These are phyloP conservation scores for Vanderwaltozyma tropicalis DNA, from an alignment of 805 yeast genomes.

Conservation along the genomic window DNA sequence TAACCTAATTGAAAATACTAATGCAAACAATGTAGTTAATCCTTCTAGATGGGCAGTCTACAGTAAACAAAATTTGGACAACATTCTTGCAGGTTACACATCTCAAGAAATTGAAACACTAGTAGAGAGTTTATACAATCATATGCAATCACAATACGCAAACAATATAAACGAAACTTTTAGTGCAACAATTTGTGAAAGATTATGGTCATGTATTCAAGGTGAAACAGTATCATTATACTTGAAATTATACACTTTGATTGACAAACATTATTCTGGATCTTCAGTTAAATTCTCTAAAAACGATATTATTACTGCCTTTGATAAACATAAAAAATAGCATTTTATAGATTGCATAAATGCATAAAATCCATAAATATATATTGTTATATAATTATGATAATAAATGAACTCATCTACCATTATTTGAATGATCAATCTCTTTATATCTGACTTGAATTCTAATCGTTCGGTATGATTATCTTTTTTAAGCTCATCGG, in stretches of 20 bases:
- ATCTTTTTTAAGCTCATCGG: no score
- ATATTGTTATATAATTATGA: no score
- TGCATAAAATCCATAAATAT: no score
- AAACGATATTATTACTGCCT: slow-evolving; percentile 48
- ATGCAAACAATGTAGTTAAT: slow-evolving; percentile 28
- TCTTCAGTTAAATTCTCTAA: slow-evolving; percentile 41
- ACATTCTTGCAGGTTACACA: slow-evolving; percentile 48
- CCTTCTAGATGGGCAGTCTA: slow-evolving; percentile 56
- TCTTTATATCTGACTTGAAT: no score
- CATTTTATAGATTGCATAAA: no score
- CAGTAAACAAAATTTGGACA: slow-evolving; percentile 46
- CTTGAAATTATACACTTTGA: slow-evolving; percentile 42
- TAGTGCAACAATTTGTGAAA: slow-evolving; percentile 40
- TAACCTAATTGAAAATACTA: slow-evolving; percentile 27
- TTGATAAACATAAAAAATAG: slow-evolving; percentile 27
- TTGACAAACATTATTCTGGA: slow-evolving; percentile 47
- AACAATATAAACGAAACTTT: slow-evolving; percentile 15
- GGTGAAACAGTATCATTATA: slow-evolving; percentile 49
- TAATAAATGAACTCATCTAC: no score
- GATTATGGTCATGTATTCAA: slow-evolving; percentile 63
- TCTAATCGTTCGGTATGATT: no score
- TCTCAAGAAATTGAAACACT: slow-evolving; percentile 45
- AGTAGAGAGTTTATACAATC: slow-evolving; percentile 43
- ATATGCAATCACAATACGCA: slow-evolving; percentile 46
- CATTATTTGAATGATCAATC: no score